These are phyloP conservation scores for Pulveroboletus sp. DNA, from an alignment of 768 basidiomycete species.

Conservation along the genomic window DNA sequence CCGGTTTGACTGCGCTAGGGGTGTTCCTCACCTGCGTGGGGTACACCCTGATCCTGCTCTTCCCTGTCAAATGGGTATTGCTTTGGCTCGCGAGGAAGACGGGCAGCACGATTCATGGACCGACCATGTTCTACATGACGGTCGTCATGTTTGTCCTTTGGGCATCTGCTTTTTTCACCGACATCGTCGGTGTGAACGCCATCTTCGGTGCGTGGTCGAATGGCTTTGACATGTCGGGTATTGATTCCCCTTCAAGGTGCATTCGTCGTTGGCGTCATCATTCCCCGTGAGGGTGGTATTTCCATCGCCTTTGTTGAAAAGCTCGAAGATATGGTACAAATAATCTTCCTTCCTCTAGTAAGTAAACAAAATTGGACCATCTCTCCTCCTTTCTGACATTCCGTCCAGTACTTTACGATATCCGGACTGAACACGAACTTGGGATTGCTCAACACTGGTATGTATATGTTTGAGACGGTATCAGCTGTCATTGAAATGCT, in stretches of 20 bases:
- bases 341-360: slow-evolving; percentile 86
- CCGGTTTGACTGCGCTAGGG: slow-evolving; percentile 80
- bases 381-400: background rate
- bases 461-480: background rate
- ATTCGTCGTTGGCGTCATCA: slow-evolving; percentile 75
- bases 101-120: slow-evolving; percentile 77
- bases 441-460: slow-evolving; percentile 75
- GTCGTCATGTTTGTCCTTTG: slow-evolving; percentile 76
- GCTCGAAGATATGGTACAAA: slow-evolving; percentile 89
- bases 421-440: slow-evolving; percentile 93
- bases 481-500: background rate
- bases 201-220: slow-evolving; percentile 63
- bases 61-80: slow-evolving; percentile 59
- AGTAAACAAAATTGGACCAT: slow-evolving; percentile 20
- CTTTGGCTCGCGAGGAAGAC: slow-evolving; percentile 71
- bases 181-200: slow-evolving; percentile 90
- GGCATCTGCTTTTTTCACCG: slow-evolving; percentile 88
- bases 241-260: slow-evolving; percentile 45
- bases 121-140: slow-evolving; percentile 88
- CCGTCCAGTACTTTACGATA: slow-evolving; percentile 83
- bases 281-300: slow-evolving; percentile 86
- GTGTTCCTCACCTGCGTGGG: slow-evolving; percentile 77
- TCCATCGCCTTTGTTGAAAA: slow-evolving; percentile 86
- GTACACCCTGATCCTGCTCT: slow-evolving; percentile 74
- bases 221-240: background rate